Evolutionary conservation across 2,329 filamentous ascomycete species (phyloP).

Genomic region (Neonectria neomacrospora): DNA sequence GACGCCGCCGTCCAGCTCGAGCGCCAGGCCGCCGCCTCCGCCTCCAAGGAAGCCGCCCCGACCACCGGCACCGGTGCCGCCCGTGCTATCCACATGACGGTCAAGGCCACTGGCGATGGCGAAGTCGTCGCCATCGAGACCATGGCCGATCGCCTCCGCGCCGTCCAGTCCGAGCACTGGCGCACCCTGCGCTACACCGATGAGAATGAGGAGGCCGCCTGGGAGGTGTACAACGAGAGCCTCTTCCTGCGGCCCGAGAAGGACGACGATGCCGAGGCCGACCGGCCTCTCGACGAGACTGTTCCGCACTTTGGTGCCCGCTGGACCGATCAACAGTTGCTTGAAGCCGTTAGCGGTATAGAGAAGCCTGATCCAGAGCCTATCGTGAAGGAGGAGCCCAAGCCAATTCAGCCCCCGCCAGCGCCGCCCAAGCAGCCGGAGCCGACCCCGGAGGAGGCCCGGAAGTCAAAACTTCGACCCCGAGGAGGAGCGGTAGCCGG

Average conservation of each 20-base stretch:
- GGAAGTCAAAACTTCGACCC: slow-evolving; percentile 43
- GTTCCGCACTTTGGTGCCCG: slow-evolving; percentile 54
- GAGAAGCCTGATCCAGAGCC: slow-evolving; percentile 47
- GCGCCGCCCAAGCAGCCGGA: slow-evolving; percentile 31
- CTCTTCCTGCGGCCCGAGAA: slow-evolving; percentile 59
- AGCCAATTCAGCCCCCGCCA: slow-evolving; percentile 32
- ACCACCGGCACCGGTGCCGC: slow-evolving; percentile 61
- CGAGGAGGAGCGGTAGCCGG: slow-evolving; percentile 41
- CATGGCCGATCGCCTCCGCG: slow-evolving; percentile 78
- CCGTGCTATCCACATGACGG: slow-evolving; percentile 85
- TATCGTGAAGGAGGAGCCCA: slow-evolving; percentile 45
- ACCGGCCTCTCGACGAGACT: slow-evolving; percentile 47
- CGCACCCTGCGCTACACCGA: slow-evolving; percentile 81
- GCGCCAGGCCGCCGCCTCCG: slow-evolving; percentile 54
- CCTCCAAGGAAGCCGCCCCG: slow-evolving; percentile 50
- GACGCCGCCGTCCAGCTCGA: slow-evolving; percentile 84
- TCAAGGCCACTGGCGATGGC: slow-evolving; percentile 79
- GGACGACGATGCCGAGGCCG: slow-evolving; percentile 31
- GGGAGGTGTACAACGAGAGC: slow-evolving; percentile 78
- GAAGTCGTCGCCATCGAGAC: slow-evolving; percentile 74
- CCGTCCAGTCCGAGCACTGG: slow-evolving; percentile 87
- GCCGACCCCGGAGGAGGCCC: slow-evolving; percentile 41
- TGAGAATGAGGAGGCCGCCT: slow-evolving; percentile 80
- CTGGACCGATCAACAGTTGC: slow-evolving; percentile 58
- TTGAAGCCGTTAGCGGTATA: slow-evolving; percentile 60